Percentiles rank a stretch among this genome's conserved stretches.
Evolutionary conservation across 345 rosid genomes (phyloP).

Genomic region (Jatropha curcas): DNA sequence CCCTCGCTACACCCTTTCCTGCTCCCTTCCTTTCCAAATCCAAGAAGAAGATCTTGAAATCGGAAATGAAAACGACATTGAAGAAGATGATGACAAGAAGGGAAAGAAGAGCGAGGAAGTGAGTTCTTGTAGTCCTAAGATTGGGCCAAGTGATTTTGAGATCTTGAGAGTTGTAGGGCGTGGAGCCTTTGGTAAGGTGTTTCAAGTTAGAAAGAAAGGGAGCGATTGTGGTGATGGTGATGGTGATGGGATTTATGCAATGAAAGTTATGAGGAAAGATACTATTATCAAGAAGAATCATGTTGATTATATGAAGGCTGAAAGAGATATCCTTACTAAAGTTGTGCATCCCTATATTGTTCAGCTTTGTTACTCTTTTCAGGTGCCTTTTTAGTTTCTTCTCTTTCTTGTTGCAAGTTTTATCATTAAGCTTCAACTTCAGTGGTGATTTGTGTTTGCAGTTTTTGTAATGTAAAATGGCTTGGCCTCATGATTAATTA

Average conservation of each 20-base stretch:
- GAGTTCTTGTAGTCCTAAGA: constrained; percentile 16
- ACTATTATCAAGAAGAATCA: constrained; percentile 67
- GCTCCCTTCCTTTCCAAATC: constrained; percentile 47
- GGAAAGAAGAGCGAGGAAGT: neutral
- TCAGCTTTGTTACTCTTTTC: constrained; percentile 74
- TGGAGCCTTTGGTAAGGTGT: constrained; percentile 76
- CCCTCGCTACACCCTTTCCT: constrained; percentile 56
- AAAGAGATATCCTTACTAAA: constrained; percentile 71
- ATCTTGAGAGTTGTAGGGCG: constrained; percentile 63
- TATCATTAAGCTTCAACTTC: no score
- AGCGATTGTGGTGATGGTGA: constrained; percentile 3
- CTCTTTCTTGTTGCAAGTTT: neutral
- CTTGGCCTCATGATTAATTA: no score
- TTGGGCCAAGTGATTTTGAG: constrained; percentile 65
- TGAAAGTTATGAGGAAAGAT: constrained; percentile 78
- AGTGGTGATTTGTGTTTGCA: no score
- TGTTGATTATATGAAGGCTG: constrained; percentile 77
- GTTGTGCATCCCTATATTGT: constrained; percentile 68
- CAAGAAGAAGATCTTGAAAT: constrained; percentile 35
- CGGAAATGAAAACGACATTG: constrained; percentile 19
- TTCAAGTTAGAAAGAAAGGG: constrained; percentile 54
- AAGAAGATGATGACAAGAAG: neutral
- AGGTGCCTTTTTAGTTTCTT: constrained; percentile 35
- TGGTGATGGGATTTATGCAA: constrained; percentile 64
- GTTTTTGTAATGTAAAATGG: no score